These are phyloP conservation scores for Aspergillus sergii DNA, from an alignment of 2,329 filamentous ascomycete species.

Conservation along the genomic window DNA sequence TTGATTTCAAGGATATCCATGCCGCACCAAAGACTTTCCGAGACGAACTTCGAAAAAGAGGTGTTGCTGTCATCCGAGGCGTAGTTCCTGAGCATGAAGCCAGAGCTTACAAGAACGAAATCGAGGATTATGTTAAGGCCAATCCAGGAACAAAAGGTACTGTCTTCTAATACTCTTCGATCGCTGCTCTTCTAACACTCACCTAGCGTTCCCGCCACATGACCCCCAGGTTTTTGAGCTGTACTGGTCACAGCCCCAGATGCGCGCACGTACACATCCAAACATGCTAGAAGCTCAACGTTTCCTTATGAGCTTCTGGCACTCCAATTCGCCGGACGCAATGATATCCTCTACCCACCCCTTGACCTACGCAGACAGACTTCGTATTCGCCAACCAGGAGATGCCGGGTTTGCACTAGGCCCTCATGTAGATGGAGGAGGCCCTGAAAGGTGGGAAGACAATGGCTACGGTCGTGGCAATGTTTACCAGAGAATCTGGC, in stretches of 20 bases:
- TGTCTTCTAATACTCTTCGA: neutral
- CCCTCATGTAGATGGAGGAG: conserved; percentile 71
- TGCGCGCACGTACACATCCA: conserved; percentile 14
- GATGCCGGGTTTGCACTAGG: conserved; percentile 68
- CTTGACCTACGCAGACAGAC: conserved; percentile 50
- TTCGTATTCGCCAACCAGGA: conserved; percentile 69
- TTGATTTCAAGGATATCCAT: neutral
- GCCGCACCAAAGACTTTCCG: neutral
- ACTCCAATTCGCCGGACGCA: neutral
- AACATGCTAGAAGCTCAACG: conserved; percentile 18
- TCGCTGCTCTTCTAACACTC: neutral
- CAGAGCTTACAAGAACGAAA: neutral
- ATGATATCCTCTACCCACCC: neutral
- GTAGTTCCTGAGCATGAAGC: neutral
- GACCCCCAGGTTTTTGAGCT: conserved; percentile 12
- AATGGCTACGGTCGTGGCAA: conserved; percentile 54
- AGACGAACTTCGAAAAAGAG: neutral
- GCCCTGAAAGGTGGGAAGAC: conserved; percentile 69
- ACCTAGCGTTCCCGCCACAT: neutral
- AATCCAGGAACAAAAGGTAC: neutral
- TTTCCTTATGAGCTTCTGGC: neutral
- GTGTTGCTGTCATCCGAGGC: neutral
- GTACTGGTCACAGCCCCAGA: conserved; percentile 18
- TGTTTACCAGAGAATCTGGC: neutral
- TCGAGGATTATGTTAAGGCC: neutral